Conservation (phyloP, 306 rosid species). For the Gillenia trifoliata region DNA sequence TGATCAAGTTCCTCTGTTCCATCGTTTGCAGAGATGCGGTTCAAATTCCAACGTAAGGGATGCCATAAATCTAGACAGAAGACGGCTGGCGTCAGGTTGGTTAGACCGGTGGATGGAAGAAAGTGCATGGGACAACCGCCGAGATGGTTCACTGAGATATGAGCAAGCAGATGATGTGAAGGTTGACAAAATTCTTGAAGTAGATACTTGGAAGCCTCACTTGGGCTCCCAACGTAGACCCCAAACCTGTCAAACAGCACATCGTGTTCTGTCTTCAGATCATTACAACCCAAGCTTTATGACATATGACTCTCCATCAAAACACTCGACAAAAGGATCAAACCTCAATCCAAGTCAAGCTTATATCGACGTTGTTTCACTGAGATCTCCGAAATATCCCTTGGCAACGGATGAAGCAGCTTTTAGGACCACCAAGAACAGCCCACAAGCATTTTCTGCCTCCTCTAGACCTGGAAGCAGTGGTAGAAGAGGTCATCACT, state of each 20-base stretch:
- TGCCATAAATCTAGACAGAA: slow-evolving; percentile 30
- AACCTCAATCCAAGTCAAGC: slow-evolving; percentile 34
- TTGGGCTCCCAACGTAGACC: slow-evolving; percentile 39
- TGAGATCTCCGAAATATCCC: slow-evolving; percentile 31
- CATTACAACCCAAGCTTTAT: slow-evolving; percentile 22
- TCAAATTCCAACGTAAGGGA: slow-evolving; percentile 69
- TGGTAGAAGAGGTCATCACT: slow-evolving; percentile 51
- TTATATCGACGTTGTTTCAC: slow-evolving; percentile 27
- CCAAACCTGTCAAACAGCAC: slow-evolving; percentile 39
- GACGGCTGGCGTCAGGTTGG: slow-evolving; percentile 49
- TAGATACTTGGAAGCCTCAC: slow-evolving; percentile 92
- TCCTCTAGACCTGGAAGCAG: slow-evolving; percentile 62
- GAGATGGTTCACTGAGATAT: slow-evolving; percentile 36
- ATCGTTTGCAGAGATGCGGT: slow-evolving; percentile 62
- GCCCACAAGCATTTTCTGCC: slow-evolving; percentile 63
- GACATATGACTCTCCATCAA: slow-evolving; percentile 52
- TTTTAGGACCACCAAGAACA: slow-evolving; percentile 45
- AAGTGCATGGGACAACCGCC: slow-evolving; percentile 36
- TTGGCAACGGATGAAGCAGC: slow-evolving; percentile 48
- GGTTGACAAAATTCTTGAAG: slow-evolving; percentile 89
- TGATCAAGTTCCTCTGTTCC: slow-evolving; percentile 14
- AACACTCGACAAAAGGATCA: slow-evolving; percentile 34
- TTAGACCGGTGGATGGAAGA: slow-evolving; percentile 94
- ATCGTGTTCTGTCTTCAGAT: slow-evolving; percentile 34
- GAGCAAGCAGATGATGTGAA: slow-evolving; percentile 46